Conservation (phyloP, 177 flowering plant species). For the Vitis hybrid region DNA sequence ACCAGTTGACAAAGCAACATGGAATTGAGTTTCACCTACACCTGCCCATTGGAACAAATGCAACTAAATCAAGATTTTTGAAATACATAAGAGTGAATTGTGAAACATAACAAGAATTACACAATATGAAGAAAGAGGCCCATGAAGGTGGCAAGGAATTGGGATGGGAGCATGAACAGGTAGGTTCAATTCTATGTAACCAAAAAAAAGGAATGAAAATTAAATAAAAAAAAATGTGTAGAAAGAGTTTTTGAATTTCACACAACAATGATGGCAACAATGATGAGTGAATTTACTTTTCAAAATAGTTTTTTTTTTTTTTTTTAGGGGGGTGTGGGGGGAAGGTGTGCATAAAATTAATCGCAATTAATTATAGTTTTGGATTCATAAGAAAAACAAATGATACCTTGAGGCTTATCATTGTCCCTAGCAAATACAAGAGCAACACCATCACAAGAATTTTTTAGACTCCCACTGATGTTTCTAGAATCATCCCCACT, state of each 20-base stretch:
- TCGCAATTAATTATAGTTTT: neutral
- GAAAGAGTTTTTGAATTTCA: neutral
- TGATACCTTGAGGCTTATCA: conserved; percentile 47
- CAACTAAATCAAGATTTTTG: neutral
- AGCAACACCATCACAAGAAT: conserved; percentile 45
- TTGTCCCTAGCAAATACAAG: conserved; percentile 67
- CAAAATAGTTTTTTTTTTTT: neutral
- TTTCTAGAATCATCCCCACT: conserved; percentile 23
- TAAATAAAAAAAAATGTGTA: neutral
- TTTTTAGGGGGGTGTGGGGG: no score
- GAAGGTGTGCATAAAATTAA: neutral
- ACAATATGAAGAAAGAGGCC: no score
- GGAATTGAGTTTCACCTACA: conserved; percentile 55
- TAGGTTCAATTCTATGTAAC: neutral
- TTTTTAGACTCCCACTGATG: conserved; percentile 4
- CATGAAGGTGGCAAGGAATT: no score
- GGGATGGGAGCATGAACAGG: no score
- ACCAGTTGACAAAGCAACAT: conserved; percentile 53
- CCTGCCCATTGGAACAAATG: conserved; percentile 31
- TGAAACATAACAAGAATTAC: no score
- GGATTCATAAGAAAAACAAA: neutral
- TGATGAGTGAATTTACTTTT: neutral
- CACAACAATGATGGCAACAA: neutral
- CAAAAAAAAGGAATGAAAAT: neutral
- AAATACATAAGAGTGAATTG: no score